These are phyloP conservation scores for Salix udensis DNA, from an alignment of 345 rosid species.

Conservation along the genomic window DNA sequence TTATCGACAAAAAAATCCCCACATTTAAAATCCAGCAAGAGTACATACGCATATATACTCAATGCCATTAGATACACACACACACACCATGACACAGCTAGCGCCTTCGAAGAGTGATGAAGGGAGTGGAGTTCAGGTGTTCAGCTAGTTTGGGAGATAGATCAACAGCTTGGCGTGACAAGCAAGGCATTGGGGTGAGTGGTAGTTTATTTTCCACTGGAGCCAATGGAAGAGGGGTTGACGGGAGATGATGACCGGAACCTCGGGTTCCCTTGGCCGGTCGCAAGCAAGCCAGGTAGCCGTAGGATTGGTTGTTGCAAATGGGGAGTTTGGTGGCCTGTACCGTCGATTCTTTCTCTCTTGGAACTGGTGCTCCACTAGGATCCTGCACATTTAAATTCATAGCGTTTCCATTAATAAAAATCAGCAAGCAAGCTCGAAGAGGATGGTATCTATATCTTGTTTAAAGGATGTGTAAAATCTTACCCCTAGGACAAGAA, in stretches of 20 bases:
- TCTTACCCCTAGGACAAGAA: conserved; percentile 58
- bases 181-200: conserved; percentile 29
- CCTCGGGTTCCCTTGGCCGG: conserved; percentile 32
- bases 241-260: conserved; percentile 27
- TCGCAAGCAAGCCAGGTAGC: conserved; percentile 54
- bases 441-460: background rate
- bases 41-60: conserved; percentile 19
- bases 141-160: conserved; percentile 41
- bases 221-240: conserved; percentile 47
- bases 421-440: background rate
- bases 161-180: conserved; percentile 34
- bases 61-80: background rate
- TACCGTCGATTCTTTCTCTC: conserved; percentile 49
- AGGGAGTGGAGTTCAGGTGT: conserved; percentile 57
- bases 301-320: conserved; percentile 34
- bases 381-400: conserved; percentile 46
- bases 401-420: background rate
- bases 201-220: conserved; percentile 60
- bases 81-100: conserved; percentile 2
- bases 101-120: conserved; percentile 42
- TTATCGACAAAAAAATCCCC: conserved; percentile 6
- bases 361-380: conserved; percentile 42
- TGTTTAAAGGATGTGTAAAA: background rate
- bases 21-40: conserved; percentile 1
- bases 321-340: conserved; percentile 48